Conservation (phyloP, 2,329 filamentous ascomycete species). For the Pyrenochaeta sp. region DNA sequence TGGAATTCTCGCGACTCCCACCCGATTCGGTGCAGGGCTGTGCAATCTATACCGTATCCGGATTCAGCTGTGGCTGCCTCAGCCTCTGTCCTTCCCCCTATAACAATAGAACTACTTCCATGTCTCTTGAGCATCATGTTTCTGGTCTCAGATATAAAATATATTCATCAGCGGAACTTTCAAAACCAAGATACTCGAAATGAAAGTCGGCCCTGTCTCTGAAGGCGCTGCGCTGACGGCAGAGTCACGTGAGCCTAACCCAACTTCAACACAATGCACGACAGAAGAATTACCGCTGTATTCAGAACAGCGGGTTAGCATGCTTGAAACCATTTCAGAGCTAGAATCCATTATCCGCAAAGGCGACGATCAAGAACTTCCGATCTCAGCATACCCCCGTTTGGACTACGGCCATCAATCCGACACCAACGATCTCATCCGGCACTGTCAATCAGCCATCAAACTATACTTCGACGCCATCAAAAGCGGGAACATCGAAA, state of each 20-base stretch:
- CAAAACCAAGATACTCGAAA: not conserved
- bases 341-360: not conserved
- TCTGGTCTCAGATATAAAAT: no score
- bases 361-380: not conserved
- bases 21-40: not conserved
- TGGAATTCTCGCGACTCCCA: not conserved
- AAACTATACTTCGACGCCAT: conserved; percentile 18
- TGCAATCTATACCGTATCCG: not conserved
- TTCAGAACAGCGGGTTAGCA: not conserved
- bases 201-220: no score
- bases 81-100: not conserved
- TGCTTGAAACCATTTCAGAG: not conserved
- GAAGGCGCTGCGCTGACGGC: no score
- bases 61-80: conserved; percentile 6
- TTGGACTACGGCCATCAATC: no score
- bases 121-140: no score
- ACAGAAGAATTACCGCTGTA: not conserved
- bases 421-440: not conserved
- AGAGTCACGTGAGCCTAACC: no score
- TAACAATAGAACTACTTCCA: not conserved
- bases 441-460: conserved; percentile 2
- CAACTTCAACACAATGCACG: not conserved
- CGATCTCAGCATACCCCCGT: not conserved
- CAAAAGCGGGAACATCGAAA: conserved; percentile 14
- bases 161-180: not conserved